A percentile compares a stretch with the other conserved stretches of the same genome.
Evolutionary conservation across 2,329 filamentous ascomycete species (phyloP).

Genomic region (Phialophora expanda): DNA sequence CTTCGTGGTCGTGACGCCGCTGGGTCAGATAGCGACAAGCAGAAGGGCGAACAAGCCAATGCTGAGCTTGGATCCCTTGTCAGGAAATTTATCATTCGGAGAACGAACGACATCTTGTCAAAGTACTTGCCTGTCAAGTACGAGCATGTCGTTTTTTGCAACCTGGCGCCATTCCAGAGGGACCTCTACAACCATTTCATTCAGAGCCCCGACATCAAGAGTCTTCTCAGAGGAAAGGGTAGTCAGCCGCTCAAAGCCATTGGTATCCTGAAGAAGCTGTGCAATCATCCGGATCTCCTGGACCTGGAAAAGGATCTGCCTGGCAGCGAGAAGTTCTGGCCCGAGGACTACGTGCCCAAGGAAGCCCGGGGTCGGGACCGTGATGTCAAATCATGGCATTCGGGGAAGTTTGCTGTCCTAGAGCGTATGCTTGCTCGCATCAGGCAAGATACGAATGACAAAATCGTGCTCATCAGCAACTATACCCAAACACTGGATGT

Average conservation of each 20-base stretch:
- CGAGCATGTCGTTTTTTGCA: constrained; percentile 98
- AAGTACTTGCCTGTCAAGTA: constrained; percentile 99
- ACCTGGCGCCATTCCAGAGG: constrained; percentile 87
- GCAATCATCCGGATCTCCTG: constrained; percentile 94
- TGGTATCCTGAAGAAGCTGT: constrained; percentile 94
- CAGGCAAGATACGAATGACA: constrained; percentile 94
- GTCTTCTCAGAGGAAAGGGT: constrained; percentile 86
- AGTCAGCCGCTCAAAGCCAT: constrained; percentile 97
- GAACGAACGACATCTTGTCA: constrained; percentile 95
- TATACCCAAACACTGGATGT: constrained; percentile 96
- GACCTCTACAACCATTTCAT: constrained; percentile 98
- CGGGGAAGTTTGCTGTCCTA: constrained; percentile 97
- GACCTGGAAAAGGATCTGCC: constrained; percentile 82
- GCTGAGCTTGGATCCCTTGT: constrained; percentile 80
- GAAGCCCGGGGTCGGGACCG: constrained; percentile 86
- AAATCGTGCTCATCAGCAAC: constrained; percentile 98
- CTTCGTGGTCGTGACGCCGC: constrained; percentile 87
- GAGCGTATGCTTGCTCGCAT: constrained; percentile 97
- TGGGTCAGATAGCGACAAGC: constrained; percentile 79
- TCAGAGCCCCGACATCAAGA: constrained; percentile 91
- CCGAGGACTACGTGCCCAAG: constrained; percentile 85
- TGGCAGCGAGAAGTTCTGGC: constrained; percentile 80
- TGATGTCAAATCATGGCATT: constrained; percentile 94
- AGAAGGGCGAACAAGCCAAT: constrained; percentile 82
- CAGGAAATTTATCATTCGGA: constrained; percentile 97